Conservation (phyloP, 2,329 filamentous ascomycete genomes). For the Aureobasidium sp. region DNA sequence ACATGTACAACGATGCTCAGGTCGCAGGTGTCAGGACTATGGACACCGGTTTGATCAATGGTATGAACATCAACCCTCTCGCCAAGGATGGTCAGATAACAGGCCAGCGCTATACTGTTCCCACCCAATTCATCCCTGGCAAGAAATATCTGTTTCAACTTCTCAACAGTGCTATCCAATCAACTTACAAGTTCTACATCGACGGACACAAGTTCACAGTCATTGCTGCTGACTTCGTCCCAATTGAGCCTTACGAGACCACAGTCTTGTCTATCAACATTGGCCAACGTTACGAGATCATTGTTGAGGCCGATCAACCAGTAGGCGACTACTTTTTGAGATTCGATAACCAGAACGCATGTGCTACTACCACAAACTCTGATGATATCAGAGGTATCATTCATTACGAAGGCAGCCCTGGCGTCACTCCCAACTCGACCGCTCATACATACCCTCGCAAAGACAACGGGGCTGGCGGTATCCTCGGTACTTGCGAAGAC, state of each 20-base stretch:
- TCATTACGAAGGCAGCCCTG: constrained; percentile 26
- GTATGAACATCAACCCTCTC: constrained; percentile 33
- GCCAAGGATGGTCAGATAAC: constrained; percentile 19
- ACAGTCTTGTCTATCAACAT: constrained; percentile 31
- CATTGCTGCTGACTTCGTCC: constrained; percentile 33
- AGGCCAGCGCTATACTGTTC: constrained; percentile 26
- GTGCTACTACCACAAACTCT: constrained; percentile 30
- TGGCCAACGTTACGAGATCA: constrained; percentile 30
- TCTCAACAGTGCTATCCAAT: constrained; percentile 32
- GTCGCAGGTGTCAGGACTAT: constrained; percentile 29
- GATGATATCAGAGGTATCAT: constrained; percentile 29
- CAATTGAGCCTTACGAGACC: constrained; percentile 33
- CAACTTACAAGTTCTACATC: constrained; percentile 38
- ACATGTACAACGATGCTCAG: constrained; percentile 27
- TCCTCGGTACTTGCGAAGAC: constrained; percentile 25
- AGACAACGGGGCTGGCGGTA: constrained; percentile 4
- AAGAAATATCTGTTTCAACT: constrained; percentile 27
- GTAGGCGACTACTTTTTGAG: constrained; percentile 27
- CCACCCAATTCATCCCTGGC: constrained; percentile 20
- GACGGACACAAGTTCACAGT: constrained; percentile 35
- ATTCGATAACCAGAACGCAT: constrained; percentile 34
- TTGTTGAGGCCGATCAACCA: constrained; percentile 25
- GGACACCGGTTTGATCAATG: constrained; percentile 40
- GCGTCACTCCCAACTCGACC: constrained; percentile 25
- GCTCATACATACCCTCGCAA: constrained; percentile 28